These are phyloP conservation scores for Claviceps pusilla DNA, from an alignment of 2,329 filamentous ascomycete species.

Conservation along the genomic window DNA sequence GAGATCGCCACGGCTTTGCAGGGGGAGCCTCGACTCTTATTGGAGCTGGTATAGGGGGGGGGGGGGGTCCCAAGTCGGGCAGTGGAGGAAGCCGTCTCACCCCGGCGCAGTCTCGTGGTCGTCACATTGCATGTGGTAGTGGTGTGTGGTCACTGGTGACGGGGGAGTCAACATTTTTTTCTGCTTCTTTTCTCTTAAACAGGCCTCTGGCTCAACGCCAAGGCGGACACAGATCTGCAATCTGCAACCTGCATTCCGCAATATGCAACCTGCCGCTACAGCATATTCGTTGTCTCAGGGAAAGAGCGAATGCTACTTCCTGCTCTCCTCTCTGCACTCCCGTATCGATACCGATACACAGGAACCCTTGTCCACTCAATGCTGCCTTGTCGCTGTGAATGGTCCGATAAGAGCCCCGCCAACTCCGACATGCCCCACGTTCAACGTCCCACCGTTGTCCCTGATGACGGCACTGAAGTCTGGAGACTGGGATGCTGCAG, in stretches of 20 bases:
- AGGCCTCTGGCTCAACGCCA: not conserved
- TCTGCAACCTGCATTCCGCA: too few relatives aligned
- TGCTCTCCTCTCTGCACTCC: not conserved
- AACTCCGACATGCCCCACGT: slow-evolving; percentile 4
- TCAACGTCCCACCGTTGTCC: not conserved
- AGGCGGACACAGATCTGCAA: not conserved
- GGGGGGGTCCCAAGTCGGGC: not conserved
- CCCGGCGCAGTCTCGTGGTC: not conserved
- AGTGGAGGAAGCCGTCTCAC: not conserved
- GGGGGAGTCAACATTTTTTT: not conserved
- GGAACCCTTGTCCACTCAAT: not conserved
- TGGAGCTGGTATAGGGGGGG: too few relatives aligned
- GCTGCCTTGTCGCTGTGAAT: not conserved
- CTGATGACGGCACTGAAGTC: not conserved
- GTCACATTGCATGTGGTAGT: not conserved
- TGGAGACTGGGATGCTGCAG: not conserved
- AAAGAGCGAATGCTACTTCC: not conserved
- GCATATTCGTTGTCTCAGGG: not conserved
- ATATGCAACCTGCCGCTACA: not conserved
- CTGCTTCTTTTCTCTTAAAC: not conserved
- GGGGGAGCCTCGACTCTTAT: too few relatives aligned
- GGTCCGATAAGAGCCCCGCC: slow-evolving; percentile 5
- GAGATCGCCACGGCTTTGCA: not conserved
- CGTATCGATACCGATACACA: not conserved
- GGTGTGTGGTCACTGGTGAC: not conserved